These are phyloP conservation scores for Aspergillus spinulosporus DNA, from an alignment of 2,329 filamentous ascomycete genomes.

Conservation along the genomic window DNA sequence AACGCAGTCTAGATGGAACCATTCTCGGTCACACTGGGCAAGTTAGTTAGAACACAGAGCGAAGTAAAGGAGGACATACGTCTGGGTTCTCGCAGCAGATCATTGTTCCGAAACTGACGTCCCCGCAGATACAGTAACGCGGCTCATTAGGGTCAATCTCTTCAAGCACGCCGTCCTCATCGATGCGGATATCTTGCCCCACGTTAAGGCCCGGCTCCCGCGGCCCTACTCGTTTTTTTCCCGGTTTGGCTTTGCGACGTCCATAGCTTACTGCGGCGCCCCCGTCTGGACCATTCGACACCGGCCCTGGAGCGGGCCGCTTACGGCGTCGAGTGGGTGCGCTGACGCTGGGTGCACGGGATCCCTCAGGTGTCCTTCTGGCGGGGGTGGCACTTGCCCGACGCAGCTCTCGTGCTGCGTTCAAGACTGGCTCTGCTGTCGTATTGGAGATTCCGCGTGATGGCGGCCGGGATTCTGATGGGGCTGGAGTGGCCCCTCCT, in stretches of 20 bases:
- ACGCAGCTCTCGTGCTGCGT: conserved; percentile 35
- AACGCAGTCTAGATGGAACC: conserved; percentile 66
- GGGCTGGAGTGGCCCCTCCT: conserved; percentile 24
- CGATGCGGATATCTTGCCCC: conserved; percentile 43
- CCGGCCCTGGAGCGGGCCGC: conserved; percentile 60
- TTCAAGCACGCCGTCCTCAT: conserved; percentile 51
- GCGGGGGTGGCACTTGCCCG: conserved; percentile 46
- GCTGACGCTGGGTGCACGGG: conserved; percentile 37
- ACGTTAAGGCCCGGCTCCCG: conserved; percentile 40
- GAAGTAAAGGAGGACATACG: conserved; percentile 35
- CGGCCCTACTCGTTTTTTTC: conserved; percentile 39
- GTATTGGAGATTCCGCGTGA: conserved; percentile 34
- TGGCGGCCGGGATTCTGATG: conserved; percentile 35
- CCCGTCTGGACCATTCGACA: conserved; percentile 59
- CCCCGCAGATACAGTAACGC: conserved; percentile 64
- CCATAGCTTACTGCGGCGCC: conserved; percentile 64
- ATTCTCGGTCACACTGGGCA: conserved; percentile 62
- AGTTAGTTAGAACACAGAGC: conserved; percentile 17
- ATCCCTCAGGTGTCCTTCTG: conserved; percentile 43
- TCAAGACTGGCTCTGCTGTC: conserved; percentile 29
- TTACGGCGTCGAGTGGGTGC: conserved; percentile 52
- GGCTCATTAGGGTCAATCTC: conserved; percentile 63
- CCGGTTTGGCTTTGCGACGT: conserved; percentile 57
- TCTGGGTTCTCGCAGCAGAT: conserved; percentile 65
- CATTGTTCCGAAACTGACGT: conserved; percentile 66